Evolutionary conservation across 306 rosid genomes (phyloP), one percentile per base, ranked within the genome.

Genomic region (Prunus mira): DNA sequence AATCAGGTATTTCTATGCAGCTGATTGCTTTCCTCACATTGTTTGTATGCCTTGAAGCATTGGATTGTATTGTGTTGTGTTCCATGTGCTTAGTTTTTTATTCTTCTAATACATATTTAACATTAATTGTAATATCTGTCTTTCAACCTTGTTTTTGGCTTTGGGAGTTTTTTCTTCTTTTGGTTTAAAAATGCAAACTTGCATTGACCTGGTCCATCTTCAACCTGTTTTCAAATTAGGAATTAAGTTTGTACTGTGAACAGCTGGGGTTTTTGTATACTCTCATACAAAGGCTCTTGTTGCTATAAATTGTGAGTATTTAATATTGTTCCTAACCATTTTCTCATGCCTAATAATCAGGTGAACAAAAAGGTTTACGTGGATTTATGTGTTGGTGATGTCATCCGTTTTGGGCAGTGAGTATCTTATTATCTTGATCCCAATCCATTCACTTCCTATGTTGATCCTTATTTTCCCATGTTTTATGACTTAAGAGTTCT

Each of bases 321-420:
- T 72, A 27, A 20, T 41, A 79, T 75, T 55, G 46, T 75, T 20
- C 56, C 64, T 82, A 62, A 60, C 61, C 71, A 38, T 24, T 69
- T 71, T 76, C 46, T 58, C 62, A 67, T 83, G 67, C 67, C 55
- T 67, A 85, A 81, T 76, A 43, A 63, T 65, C 86, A 95, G 98
- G 95, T 90, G 85, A 85, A 85, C 81, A 85, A 88, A 75, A 88
- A 81, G 79, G 73, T 80, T 66, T 95, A 92, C 24, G 76, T 88
- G 70, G 96, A 92, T 78, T 86, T 94, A 82, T 86, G 66, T 69
- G 97, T 95, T 76, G 98, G 98, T 80, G 98, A 92, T 85, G 98
- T 90, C 87, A 84, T 95, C 83, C 93, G 93, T 62, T 95, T 95
- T 84, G 98, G 98, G 79, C 86, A 84, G 97, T 95, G 82, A 51